Base-by-base conservation (phyloP, 1,139 yeast species). In the Kazachstania sp. region DNA sequence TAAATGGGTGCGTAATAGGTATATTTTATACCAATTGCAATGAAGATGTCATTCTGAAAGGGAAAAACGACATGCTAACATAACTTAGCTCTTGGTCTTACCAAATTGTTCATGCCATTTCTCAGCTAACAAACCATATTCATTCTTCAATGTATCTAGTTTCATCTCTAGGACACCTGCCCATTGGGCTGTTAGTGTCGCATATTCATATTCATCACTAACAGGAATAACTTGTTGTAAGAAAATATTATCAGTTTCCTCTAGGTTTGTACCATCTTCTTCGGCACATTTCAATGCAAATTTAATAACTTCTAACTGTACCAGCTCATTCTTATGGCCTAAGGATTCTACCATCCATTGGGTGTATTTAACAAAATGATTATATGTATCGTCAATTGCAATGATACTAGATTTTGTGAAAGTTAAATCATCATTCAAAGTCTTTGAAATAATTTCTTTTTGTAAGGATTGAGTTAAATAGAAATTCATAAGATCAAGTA, bases 261-360 rank as follows among this genome's bases (percentile, higher is more conserved):
- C 61, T 9, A 53, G 30, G 41, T 60, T 54, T 11, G 58, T 50
- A 4, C 57, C 60, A 45, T 63, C 66, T 44, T 61, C 67, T n/a
- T 50, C 49, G 5, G 66, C 67, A 47, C 63, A 61, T 46, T 55
- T 63, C 23, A 58, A 46, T 7, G 65, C 55, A 42, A 60, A 60
- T 35, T 59, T 57, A 11, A 64, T 54, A 3, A 63, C 55, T 44
- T 64, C 67, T 23, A 63, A 49, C 8, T 58, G 56, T 37, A 56
- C 39, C 13, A 58, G 44, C 1, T 53, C 46, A 43, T 52, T 54
- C 16, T 51, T 56, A 5, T 52, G 43, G 5, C 52, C 54, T 31
- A 61, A 39, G 0, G 67, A 58, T 40, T 63, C 67, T 12, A 60
- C 45, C 56, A 61, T 51, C 68, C 68, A 64, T 47, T 64, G 67